Base-by-base conservation (phyloP, 768 basidiomycete genomes). In the Collybiopsis confluens region DNA sequence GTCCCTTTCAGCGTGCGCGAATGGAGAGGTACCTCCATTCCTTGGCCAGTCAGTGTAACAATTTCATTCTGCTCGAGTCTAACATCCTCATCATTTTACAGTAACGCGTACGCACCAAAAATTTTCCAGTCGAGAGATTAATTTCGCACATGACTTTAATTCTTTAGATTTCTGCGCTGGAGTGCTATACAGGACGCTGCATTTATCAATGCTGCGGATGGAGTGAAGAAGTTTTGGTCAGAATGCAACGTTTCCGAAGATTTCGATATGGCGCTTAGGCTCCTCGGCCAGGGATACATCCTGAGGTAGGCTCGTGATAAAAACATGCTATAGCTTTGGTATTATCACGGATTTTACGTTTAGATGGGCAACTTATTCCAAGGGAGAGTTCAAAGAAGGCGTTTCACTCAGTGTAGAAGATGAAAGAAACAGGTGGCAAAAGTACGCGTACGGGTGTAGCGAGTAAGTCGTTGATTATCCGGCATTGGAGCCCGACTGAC, bases 391-490 rank as follows among this genome's bases (percentile, higher is more conserved):
- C 75, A 89, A 92, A 71, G 93, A 96, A 63, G 93, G 93, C 57
- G 92, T 96, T 18, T 90, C 88, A 0, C 73, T 96, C 15, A 94
- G 93, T 0, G 85, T 84, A 51, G 91, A 93, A 48, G 93, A 96
- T 62, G 93, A 96, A 66, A 71, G 95, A 9, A 94, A 94, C 61
- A 69, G 93, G 1, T 96, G 93, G 93, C 90, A 94, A 57, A 96
- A 94, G 64, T 91, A 90, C 57, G 74, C 86, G 0, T 90, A 88
- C 68, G 88, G 30, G 30, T 33, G 30, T 33, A 33, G 86, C 79
- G 62, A 48, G 63, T 10, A 33, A 33, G 30, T 13, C 13, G 30
- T 33, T 13, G 30, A 33, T 13, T 33, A n/a, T n/a, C 30, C 13
- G 30, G 30, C 5, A 13, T 6, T 33, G 5, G 13, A 83, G 84